Evolutionary conservation across 2,329 filamentous ascomycete genomes (phyloP).

Genomic region (Ophiostoma triangulosporum): DNA sequence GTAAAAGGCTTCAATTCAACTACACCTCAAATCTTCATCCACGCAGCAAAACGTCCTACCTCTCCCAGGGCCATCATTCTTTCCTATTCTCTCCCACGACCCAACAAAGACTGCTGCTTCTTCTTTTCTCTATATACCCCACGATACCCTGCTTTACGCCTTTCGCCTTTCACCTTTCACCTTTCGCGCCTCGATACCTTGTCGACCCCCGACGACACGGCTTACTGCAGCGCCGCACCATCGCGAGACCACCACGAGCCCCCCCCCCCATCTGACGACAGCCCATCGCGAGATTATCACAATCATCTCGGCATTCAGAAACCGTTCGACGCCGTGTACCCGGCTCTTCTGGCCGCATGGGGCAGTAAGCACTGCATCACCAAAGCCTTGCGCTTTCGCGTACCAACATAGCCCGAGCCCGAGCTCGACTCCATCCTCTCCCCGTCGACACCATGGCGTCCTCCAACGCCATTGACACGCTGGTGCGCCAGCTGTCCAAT

Average conservation of each 20-base stretch:
- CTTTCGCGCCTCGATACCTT: not conserved
- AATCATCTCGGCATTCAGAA: not conserved
- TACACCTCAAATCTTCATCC: not conserved
- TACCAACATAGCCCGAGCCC: not conserved
- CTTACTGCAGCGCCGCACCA: not conserved
- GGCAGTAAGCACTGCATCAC: not conserved
- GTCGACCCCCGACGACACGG: not conserved
- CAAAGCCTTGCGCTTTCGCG: conserved; percentile 1
- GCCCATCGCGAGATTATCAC: not conserved
- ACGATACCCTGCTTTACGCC: not conserved
- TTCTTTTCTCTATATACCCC: not conserved
- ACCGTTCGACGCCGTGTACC: not conserved
- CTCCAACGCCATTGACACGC: conserved; percentile 48
- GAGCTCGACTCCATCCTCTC: not conserved
- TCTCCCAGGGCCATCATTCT: not conserved
- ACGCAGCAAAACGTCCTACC: not conserved
- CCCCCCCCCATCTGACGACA: not conserved
- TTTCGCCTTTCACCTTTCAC: not conserved
- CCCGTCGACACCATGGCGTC: conserved; percentile 35
- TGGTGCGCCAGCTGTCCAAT: conserved; percentile 40
- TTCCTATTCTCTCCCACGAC: not conserved
- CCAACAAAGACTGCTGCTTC: not conserved
- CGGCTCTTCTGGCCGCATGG: not conserved
- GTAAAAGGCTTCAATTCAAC: not conserved
- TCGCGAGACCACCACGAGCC: not conserved